Percentiles rank a stretch among this genome's conserved stretches.
These are phyloP conservation scores for Mycosphaerelloides madeirae DNA, from an alignment of 2,329 filamentous ascomycete genomes.

Conservation along the genomic window DNA sequence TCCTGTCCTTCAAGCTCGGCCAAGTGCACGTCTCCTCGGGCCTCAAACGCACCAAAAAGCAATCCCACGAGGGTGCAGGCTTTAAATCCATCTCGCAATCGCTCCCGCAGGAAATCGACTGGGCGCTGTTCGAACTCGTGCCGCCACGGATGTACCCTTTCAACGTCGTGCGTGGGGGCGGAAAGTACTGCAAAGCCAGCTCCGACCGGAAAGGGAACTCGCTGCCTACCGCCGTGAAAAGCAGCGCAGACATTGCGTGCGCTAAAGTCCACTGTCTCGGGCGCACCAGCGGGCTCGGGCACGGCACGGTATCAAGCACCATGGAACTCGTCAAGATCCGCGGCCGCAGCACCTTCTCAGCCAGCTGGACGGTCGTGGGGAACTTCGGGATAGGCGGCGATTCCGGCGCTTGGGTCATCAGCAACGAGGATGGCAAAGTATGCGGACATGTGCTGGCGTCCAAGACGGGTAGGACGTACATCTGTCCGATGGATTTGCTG, in stretches of 20 bases:
- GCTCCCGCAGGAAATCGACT: constrained; percentile 87
- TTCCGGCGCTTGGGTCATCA: constrained; percentile 88
- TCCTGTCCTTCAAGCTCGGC: constrained; percentile 75
- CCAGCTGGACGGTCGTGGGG: constrained; percentile 61
- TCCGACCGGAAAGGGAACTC: constrained; percentile 34
- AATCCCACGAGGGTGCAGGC: constrained; percentile 26
- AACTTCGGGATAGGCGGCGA: constrained; percentile 72
- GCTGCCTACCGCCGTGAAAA: constrained; percentile 48
- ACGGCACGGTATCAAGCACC: constrained; percentile 69
- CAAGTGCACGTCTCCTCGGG: constrained; percentile 87
- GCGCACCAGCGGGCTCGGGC: constrained; percentile 77
- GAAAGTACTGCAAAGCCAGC: constrained; percentile 32
- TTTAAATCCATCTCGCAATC: constrained; percentile 51
- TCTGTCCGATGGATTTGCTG: constrained; percentile 90
- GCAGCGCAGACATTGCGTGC: constrained; percentile 62
- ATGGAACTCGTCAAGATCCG: constrained; percentile 84
- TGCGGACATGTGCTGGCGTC: constrained; percentile 86
- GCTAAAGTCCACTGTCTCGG: constrained; percentile 82
- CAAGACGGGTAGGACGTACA: constrained; percentile 73
- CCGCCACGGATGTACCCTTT: constrained; percentile 64
- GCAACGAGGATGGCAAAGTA: constrained; percentile 69
- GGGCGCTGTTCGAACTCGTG: constrained; percentile 82
- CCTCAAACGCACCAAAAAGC: constrained; percentile 56
- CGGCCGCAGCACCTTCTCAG: constrained; percentile 73
- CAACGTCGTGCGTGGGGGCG: constrained; percentile 62